These are phyloP conservation scores for Agroathelia rolfsii DNA, from an alignment of 1,284 basidiomycete species.

Conservation along the genomic window DNA sequence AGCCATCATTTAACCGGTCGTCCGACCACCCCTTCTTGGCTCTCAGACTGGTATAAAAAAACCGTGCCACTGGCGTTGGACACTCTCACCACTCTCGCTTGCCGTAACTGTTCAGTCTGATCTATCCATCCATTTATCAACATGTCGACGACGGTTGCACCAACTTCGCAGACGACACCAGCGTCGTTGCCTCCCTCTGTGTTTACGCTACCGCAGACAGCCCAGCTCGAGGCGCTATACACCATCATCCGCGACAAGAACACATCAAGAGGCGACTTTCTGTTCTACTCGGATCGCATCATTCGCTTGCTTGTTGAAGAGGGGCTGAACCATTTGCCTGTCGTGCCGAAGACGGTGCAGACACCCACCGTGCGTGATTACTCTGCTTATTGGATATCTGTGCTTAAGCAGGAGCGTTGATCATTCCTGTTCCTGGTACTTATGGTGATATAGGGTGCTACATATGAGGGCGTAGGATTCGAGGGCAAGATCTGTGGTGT, in stretches of 20 bases:
- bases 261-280: conserved; percentile 86
- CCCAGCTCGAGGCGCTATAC: conserved; percentile 90
- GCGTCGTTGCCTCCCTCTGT: conserved; percentile 61
- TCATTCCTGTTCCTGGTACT: background rate
- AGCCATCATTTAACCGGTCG: too few species aligned
- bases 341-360: conserved; percentile 72
- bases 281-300: conserved; percentile 88
- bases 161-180: conserved; percentile 25
- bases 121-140: background rate
- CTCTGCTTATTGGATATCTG: too few species aligned
- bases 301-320: conserved; percentile 71
- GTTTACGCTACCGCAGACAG: conserved; percentile 78
- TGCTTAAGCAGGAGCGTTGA: too few species aligned
- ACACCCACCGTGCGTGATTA: conserved; percentile 57
- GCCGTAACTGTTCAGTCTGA: too few species aligned
- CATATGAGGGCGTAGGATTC: conserved; percentile 84
- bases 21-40: too few species aligned
- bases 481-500: conserved; percentile 93
- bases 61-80: too few species aligned
- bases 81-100: too few species aligned
- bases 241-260: conserved; percentile 90
- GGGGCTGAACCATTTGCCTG: conserved; percentile 94
- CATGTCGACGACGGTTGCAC: conserved; percentile 8
- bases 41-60: too few species aligned
- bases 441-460: conserved; percentile 48